A percentile compares a stretch with the other conserved stretches of the same genome.
Conservation (phyloP, 495 filamentous ascomycete species). For the Talaromyces trachyspermus region DNA sequence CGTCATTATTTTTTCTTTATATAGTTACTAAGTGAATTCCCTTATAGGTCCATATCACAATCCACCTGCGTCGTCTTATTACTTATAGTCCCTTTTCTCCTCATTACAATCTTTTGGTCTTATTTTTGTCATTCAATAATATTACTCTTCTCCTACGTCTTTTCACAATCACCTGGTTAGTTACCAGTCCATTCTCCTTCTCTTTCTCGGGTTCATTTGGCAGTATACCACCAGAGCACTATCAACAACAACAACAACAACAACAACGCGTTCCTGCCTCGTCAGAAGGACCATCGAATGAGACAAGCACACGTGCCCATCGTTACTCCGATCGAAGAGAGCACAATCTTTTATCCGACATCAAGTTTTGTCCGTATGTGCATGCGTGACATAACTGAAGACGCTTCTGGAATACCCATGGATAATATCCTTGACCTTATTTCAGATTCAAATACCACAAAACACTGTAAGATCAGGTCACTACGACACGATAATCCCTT, state of each 20-base stretch:
- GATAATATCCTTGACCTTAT: too few relatives aligned
- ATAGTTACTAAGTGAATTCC: not conserved
- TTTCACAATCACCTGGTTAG: slow-evolving; percentile 23
- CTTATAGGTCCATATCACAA: slow-evolving; percentile 7
- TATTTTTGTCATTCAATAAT: slow-evolving; percentile 10
- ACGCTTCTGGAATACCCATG: too few relatives aligned
- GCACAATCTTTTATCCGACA: too few relatives aligned
- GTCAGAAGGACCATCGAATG: slow-evolving; percentile 5
- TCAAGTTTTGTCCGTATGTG: too few relatives aligned
- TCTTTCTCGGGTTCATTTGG: slow-evolving; percentile 38
- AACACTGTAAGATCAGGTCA: too few relatives aligned
- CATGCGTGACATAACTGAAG: too few relatives aligned
- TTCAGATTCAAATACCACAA: too few relatives aligned
- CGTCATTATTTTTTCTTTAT: not conserved
- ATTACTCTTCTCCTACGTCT: too few relatives aligned
- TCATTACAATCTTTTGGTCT: slow-evolving; percentile 29
- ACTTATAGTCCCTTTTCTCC: slow-evolving; percentile 43
- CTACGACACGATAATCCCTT: too few relatives aligned
- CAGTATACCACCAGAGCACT: not conserved
- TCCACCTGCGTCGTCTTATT: slow-evolving; percentile 35
- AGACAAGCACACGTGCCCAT: slow-evolving; percentile 4
- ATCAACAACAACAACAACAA: too few relatives aligned
- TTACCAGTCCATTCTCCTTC: slow-evolving; percentile 29
- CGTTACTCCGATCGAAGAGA: too few relatives aligned
- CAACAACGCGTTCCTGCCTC: slow-evolving; percentile 8